Conservation (phyloP, 345 rosid genomes). For the Cardamine resedifolia region DNA sequence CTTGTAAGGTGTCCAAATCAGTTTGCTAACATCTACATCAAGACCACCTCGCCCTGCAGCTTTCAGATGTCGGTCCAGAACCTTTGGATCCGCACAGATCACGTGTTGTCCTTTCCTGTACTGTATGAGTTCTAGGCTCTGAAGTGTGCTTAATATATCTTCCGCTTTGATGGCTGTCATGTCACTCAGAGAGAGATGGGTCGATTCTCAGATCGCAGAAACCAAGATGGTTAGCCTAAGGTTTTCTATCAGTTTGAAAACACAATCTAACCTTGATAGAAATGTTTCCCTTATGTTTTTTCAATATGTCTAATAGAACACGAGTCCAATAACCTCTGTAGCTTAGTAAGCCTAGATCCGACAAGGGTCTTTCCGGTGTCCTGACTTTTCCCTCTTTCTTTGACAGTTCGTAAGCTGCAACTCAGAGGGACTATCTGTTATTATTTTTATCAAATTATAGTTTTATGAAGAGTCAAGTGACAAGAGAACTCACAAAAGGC, state of each 20-base stretch:
- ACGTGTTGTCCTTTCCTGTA: slow-evolving; percentile 97
- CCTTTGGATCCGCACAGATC: slow-evolving; percentile 96
- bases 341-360: slow-evolving; percentile 84
- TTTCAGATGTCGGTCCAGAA: slow-evolving; percentile 90
- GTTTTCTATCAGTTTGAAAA: background rate
- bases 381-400: slow-evolving; percentile 99
- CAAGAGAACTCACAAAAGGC: slow-evolving; percentile 75
- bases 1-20: slow-evolving; percentile 96
- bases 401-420: slow-evolving; percentile 92
- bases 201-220: background rate
- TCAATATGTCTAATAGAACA: slow-evolving; percentile 88
- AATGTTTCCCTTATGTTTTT: slow-evolving; percentile 89
- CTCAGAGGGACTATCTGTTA: background rate
- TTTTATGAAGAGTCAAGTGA: background rate
- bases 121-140: slow-evolving; percentile 89
- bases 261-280: slow-evolving; percentile 69
- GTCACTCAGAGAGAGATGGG: slow-evolving; percentile 50
- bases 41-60: slow-evolving; percentile 98
- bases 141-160: slow-evolving; percentile 84
- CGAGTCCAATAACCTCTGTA: slow-evolving; percentile 97
- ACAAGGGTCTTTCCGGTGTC: slow-evolving; percentile 95
- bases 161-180: slow-evolving; percentile 97
- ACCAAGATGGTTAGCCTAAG: background rate
- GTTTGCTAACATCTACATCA: slow-evolving; percentile 88
- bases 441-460: background rate